These are phyloP conservation scores for Cystofilobasidium capitatum DNA, from an alignment of 768 basidiomycete species.

Conservation along the genomic window DNA sequence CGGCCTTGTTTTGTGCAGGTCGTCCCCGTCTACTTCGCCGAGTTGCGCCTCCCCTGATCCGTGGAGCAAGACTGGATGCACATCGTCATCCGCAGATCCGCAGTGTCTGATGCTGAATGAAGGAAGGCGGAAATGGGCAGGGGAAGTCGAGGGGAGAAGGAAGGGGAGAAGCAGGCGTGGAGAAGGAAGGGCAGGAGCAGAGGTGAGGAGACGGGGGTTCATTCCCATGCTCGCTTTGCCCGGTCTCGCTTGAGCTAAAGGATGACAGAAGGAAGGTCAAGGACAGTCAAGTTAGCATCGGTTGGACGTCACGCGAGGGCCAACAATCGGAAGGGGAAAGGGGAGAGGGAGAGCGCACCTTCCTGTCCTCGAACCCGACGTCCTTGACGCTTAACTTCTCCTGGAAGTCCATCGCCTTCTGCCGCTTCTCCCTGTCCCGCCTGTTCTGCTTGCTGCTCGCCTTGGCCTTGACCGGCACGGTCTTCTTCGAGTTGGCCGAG, in stretches of 20 bases:
- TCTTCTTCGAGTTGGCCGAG: not conserved
- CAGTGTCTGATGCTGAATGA: no score
- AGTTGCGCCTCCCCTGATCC: constrained; percentile 43
- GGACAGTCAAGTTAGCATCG: no score
- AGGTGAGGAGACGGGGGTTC: no score
- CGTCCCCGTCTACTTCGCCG: constrained; percentile 32
- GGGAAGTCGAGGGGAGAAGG: no score
- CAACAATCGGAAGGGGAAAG: not conserved
- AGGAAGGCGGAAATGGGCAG: no score
- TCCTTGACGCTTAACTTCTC: constrained; percentile 6
- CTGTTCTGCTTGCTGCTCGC: not conserved
- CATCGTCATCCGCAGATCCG: no score
- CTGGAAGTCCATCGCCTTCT: constrained; percentile 1
- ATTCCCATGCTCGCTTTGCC: constrained; percentile 5
- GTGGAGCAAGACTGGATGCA: no score
- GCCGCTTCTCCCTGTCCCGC: not conserved
- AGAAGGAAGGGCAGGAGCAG: no score
- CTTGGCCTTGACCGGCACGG: constrained; percentile 1
- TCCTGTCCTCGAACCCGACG: not conserved
- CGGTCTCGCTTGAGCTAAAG: constrained; percentile 1
- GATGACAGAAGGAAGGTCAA: not conserved
- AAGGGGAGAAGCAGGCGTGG: no score
- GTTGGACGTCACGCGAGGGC: not conserved
- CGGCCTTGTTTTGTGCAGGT: not conserved
- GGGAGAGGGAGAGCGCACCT: not conserved